Evolutionary conservation across 352 stramenopile species (phyloP), one percentile per base, ranked within the genome.

Genomic region (Pythium myriotylum): DNA sequence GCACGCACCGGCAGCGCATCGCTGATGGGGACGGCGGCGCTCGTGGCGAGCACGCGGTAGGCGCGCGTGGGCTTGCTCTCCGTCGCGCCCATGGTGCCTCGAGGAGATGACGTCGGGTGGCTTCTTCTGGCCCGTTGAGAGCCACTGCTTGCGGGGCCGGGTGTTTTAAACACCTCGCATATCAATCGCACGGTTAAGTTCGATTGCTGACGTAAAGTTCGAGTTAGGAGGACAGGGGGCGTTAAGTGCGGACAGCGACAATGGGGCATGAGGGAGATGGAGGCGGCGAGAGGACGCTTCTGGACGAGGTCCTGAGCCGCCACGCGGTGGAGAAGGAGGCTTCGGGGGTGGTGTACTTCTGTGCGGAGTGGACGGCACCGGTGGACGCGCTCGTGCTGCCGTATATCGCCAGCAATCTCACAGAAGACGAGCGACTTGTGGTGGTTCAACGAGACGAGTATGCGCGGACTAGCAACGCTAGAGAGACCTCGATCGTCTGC

Each of bases 21-120:
- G 59, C 59, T 51, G 17, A 55, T 35, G 17, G 59, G 42, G 16
- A 51, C 33, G n/a, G 69, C 62, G 49, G 62, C 79, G 51, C 82
- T 92, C 24, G 80, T 92, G 51, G 83, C 83, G 60, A 92, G 70
- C 59, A 92, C 79, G 46, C 79, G 75, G 70, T 74, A 91, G 12
- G 39, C 35, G 41, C 66, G 59, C 59, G 78, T 74, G 56, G 49
- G 46, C 57, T 68, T 73, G 63, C 76, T 89, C 22, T 77, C 58
- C 51, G 68, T 59, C 55, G 69, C 74, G 45, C 83, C 83, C 83
- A 92, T 92, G 46, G 33, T 59, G 33, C 17, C n/a, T 29, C n/a
- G n/a, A n/a, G 27, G n/a, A 32, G 40, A 45, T 59, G 61, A 55
- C 61, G 53, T 59, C 61, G 54, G 33, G 23, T 26, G 47, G 46